Evolutionary conservation across 805 yeast genomes (phyloP).

Genomic region (Yamadazyma olivae): DNA sequence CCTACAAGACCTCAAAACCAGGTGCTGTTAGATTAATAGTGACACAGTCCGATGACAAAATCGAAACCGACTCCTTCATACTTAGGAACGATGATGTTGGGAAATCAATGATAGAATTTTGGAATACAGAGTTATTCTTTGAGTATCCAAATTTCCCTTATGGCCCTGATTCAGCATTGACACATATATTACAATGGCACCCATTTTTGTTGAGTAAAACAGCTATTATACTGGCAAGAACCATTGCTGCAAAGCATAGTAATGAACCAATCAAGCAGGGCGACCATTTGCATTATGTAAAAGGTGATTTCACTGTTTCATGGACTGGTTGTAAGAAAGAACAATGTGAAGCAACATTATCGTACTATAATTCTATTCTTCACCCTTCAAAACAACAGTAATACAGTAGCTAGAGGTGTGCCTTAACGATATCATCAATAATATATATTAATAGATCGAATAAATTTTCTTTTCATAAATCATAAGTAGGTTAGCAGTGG

Average conservation of each 20-base stretch:
- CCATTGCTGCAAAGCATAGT: conserved; percentile 29
- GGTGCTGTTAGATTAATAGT: conserved; percentile 56
- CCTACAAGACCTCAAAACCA: conserved; percentile 60
- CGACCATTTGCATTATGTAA: conserved; percentile 48
- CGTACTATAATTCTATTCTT: conserved; percentile 15
- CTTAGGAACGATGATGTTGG: conserved; percentile 64
- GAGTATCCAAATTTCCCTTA: conserved; percentile 59
- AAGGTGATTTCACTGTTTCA: conserved; percentile 67
- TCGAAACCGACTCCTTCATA: conserved; percentile 72
- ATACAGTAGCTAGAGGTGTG: too few species aligned
- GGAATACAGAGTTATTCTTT: conserved; percentile 72
- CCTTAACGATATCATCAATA: conserved; percentile 1
- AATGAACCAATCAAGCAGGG: conserved; percentile 17
- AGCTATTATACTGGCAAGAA: conserved; percentile 59
- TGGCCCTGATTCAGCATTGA: conserved; percentile 64
- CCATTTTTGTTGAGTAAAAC: conserved; percentile 73
- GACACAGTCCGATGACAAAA: conserved; percentile 63
- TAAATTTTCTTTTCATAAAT: too few species aligned
- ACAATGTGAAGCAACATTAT: conserved; percentile 52
- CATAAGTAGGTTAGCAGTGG: too few species aligned
- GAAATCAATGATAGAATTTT: conserved; percentile 68
- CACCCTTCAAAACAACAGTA: conserved; percentile 3
- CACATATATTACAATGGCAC: conserved; percentile 96
- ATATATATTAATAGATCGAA: not conserved
- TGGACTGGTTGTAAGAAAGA: conserved; percentile 55